These are phyloP conservation scores for Fusarium nanum DNA, from an alignment of 2,329 filamentous ascomycete species.

Conservation along the genomic window DNA sequence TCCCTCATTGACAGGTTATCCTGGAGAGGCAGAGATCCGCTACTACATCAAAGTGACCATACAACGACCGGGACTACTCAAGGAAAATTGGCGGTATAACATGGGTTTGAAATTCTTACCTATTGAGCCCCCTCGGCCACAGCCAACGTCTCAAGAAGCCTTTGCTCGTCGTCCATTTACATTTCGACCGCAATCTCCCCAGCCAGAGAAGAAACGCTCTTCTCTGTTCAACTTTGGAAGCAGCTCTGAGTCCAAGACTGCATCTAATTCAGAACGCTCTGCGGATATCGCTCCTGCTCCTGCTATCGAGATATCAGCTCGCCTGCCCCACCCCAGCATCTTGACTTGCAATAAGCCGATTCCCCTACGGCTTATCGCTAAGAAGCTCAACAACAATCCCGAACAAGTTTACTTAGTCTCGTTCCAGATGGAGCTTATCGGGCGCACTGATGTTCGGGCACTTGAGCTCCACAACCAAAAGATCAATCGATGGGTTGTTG, in stretches of 20 bases:
- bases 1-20: constrained; percentile 88
- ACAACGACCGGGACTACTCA: constrained; percentile 86
- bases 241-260: constrained; percentile 45
- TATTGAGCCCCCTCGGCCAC: constrained; percentile 85
- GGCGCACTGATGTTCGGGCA: constrained; percentile 81
- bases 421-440: constrained; percentile 84
- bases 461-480: constrained; percentile 80
- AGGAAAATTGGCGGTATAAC: constrained; percentile 83
- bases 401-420: constrained; percentile 81
- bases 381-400: constrained; percentile 75
- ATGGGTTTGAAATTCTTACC: constrained; percentile 87
- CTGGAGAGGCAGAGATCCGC: constrained; percentile 86
- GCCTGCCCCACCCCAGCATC: constrained; percentile 87
- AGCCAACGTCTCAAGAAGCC: constrained; percentile 76
- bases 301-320: constrained; percentile 79
- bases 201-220: constrained; percentile 63
- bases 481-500: constrained; percentile 78
- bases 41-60: constrained; percentile 98
- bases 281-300: constrained; percentile 59
- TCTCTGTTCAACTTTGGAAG: constrained; percentile 66
- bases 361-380: constrained; percentile 82
- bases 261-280: constrained; percentile 42
- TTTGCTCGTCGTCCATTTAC: constrained; percentile 80
- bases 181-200: constrained; percentile 60
- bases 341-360: constrained; percentile 89